These are phyloP conservation scores for Lepidium africanum DNA, from an alignment of 345 rosid genomes.

Conservation along the genomic window DNA sequence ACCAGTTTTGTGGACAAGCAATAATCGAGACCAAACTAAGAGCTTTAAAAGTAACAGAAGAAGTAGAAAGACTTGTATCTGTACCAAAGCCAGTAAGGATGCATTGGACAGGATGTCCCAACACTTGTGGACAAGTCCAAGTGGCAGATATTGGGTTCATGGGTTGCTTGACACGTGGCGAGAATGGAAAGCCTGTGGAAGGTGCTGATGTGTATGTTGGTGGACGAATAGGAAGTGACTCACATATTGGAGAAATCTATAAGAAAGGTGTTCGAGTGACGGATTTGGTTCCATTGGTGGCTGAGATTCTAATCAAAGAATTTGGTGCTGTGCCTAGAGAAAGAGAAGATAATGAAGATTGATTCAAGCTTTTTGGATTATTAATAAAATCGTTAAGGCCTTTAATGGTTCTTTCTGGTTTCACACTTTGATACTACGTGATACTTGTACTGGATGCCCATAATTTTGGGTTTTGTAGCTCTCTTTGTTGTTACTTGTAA, in stretches of 20 bases:
- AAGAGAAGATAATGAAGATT: slow-evolving; percentile 77
- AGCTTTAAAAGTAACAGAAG: slow-evolving; percentile 79
- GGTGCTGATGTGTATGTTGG: slow-evolving; percentile 84
- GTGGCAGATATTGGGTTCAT: slow-evolving; percentile 95
- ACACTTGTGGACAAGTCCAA: slow-evolving; percentile 83
- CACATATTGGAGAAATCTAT: slow-evolving; percentile 69
- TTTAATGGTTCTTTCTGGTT: slow-evolving; percentile 8
- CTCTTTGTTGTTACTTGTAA: slow-evolving; percentile 16
- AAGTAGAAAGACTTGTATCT: slow-evolving; percentile 66
- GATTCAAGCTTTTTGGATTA: slow-evolving; percentile 11
- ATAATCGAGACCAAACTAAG: slow-evolving; percentile 92
- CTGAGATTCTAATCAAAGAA: slow-evolving; percentile 57
- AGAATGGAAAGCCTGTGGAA: slow-evolving; percentile 59
- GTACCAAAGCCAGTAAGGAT: slow-evolving; percentile 60
- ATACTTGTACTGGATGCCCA: slow-evolving; percentile 9
- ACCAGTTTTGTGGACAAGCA: slow-evolving; percentile 88
- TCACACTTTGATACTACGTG: neutral
- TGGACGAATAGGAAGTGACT: slow-evolving; percentile 80
- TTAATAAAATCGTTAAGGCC: neutral
- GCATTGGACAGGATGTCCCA: slow-evolving; percentile 99
- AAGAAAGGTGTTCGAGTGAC: slow-evolving; percentile 84
- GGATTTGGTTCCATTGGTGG: slow-evolving; percentile 74
- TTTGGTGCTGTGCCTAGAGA: slow-evolving; percentile 87
- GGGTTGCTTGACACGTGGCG: slow-evolving; percentile 91
- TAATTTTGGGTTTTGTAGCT: slow-evolving; percentile 12